Base-by-base conservation (phyloP, 2,329 filamentous ascomycete species). In the Arthrobotrys musiformis region DNA sequence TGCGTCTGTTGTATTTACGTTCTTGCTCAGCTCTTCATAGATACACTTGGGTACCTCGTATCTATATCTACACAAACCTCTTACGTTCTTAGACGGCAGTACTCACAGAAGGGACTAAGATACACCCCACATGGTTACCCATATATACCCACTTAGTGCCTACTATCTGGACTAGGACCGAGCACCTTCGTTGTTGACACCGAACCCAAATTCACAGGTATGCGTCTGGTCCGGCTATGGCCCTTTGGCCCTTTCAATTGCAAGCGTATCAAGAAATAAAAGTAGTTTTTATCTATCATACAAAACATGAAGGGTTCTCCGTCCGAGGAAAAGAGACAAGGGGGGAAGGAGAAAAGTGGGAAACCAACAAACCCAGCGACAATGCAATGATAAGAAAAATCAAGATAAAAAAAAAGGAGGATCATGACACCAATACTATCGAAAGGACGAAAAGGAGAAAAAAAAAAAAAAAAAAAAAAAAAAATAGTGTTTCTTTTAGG, bases 211-310 rank as follows among this genome's bases (percentile, higher is more conserved):
- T 37, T 37, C 13, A 40, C 7, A n/a, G 8, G 17, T 40, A n/a
- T n/a, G n/a, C n/a, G n/a, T n/a, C n/a, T n/a, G n/a, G n/a, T n/a
- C n/a, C n/a, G n/a, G n/a, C n/a, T 46, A 11, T 4, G 19, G 17
- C 42, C 11, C 19, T 46, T 6, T 19, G 42, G 15, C 4, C n/a
- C 42, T 1, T 22, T 48, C 11, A 4, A 35, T 35, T 5, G 30
- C 30, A 52, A 52, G 15, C 1, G 26, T 52, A 17, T 9, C 22
- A 33, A 35, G 22, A 24, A 30, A 30, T 46, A 52, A 64, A 4
- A 48, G 37, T 40, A 40, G 15, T 40, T 74, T 68, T 75, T 68
- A 33, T 63, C 54, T 75, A 75, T 75, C 26, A 68, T 75, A 75
- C 70, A 75, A 33, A 56, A 60, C 56, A 37, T 63, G 70, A 52